Percentiles rank a stretch among this genome's conserved stretches.
Conservation (phyloP, 345 rosid species). For the Syzygium aqueum region DNA sequence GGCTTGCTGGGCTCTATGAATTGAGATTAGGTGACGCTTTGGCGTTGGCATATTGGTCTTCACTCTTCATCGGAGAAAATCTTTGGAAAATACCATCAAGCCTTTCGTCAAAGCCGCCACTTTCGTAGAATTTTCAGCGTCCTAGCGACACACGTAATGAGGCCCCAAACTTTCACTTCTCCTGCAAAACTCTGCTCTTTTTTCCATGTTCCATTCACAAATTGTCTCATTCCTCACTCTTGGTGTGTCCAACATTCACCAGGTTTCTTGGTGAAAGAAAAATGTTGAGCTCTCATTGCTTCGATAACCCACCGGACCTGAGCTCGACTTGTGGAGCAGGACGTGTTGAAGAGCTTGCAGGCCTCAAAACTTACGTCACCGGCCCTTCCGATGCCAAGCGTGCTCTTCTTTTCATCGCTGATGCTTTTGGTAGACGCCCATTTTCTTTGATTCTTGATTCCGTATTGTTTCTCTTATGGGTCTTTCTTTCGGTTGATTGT, state of each 20-base stretch:
- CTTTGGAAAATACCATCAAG: background rate
- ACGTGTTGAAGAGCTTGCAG: slow-evolving; percentile 46
- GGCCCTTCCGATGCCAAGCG: slow-evolving; percentile 48
- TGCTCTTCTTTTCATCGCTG: slow-evolving; percentile 62
- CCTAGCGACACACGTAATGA: background rate
- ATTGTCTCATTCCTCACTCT: background rate
- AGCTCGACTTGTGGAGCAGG: slow-evolving; percentile 52
- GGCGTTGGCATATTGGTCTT: background rate
- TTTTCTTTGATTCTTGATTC: background rate
- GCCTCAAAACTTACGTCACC: slow-evolving; percentile 52
- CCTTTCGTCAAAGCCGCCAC: background rate
- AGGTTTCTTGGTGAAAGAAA: background rate
- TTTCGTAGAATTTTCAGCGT: background rate
- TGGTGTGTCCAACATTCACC: background rate
- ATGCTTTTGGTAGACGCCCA: slow-evolving; percentile 26
- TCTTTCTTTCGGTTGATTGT: background rate
- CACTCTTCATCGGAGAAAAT: background rate
- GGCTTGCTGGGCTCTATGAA: background rate
- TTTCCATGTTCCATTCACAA: background rate
- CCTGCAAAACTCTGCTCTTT: background rate
- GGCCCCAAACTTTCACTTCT: background rate
- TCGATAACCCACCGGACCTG: slow-evolving; percentile 54
- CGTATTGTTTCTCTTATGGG: no score
- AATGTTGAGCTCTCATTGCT: slow-evolving; percentile 75
- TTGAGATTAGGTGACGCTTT: background rate